A percentile compares a stretch with the other conserved stretches of the same genome.
These are phyloP conservation scores for Solanum corneliomulleri DNA, from an alignment of 257 asterid genomes.

Conservation along the genomic window DNA sequence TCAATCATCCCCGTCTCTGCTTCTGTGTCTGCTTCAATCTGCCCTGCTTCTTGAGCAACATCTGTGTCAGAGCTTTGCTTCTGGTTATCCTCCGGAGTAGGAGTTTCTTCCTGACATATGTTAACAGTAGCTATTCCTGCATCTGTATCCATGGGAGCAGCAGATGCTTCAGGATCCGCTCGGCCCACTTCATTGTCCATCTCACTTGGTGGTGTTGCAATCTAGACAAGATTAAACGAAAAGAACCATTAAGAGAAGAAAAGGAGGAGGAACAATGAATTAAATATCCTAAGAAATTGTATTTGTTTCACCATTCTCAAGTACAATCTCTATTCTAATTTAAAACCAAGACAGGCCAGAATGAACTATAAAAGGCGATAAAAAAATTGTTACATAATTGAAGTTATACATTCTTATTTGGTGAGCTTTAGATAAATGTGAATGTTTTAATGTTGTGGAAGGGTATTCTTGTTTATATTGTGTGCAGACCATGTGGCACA, in stretches of 20 bases:
- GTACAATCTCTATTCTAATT: not conserved
- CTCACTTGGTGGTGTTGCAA: conserved; percentile 43
- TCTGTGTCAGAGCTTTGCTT: conserved; percentile 60
- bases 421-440: not conserved
- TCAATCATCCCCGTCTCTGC: conserved; percentile 35
- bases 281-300: not conserved
- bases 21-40: conserved; percentile 27
- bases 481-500: not conserved
- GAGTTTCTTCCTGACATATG: conserved; percentile 47
- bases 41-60: conserved; percentile 54
- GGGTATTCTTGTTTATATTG: not conserved
- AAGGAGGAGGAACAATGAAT: not conserved
- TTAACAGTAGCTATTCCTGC: conserved; percentile 33
- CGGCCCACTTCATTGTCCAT: conserved; percentile 42
- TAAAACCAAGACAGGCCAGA: not conserved
- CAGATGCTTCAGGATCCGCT: conserved; percentile 37
- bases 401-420: not conserved
- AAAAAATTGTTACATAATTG: not conserved
- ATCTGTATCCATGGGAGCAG: conserved; percentile 42
- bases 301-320: not conserved
- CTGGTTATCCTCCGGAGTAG: conserved; percentile 59
- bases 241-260: not conserved
- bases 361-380: not conserved
- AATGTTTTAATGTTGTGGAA: not conserved
- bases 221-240: conserved; percentile 14